phyloP scores from a whole-genome alignment of 108 stramenopile genomes.

The Cyclotella distinguenda region DNA sequence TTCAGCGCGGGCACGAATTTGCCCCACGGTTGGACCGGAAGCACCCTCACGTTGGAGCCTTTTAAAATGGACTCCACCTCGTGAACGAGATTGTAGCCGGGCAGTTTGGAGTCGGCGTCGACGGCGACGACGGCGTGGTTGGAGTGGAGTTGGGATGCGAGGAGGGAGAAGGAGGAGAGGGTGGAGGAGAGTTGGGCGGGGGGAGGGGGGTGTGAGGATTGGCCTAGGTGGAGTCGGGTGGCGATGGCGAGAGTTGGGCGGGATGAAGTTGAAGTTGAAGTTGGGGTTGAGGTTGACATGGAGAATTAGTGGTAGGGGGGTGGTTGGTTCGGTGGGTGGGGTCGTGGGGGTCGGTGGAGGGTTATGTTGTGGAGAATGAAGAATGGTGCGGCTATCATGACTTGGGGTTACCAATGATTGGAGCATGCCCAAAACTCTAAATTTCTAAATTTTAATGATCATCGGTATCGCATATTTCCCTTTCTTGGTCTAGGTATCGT shows the following conservation, averaged over 20 bases:
- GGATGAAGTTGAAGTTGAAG: not conserved
- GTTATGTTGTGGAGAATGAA: too few species aligned
- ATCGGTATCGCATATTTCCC: too few species aligned
- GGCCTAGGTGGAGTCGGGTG: slow-evolving; percentile 81
- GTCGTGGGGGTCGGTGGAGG: too few species aligned
- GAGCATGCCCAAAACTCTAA: too few species aligned
- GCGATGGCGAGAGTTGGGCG: slow-evolving; percentile 47
- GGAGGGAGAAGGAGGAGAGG: slow-evolving; percentile 33
- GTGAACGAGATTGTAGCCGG: slow-evolving; percentile 56
- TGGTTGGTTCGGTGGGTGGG: too few species aligned
- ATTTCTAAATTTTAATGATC: too few species aligned
- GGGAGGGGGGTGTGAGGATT: slow-evolving; percentile 51
- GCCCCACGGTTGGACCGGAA: slow-evolving; percentile 93
- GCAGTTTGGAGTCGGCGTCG: slow-evolving; percentile 58
- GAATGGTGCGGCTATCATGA: too few species aligned
- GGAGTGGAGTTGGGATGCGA: slow-evolving; percentile 21
- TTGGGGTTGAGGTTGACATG: too few species aligned
- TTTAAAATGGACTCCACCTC: slow-evolving; percentile 34
- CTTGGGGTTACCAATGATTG: too few species aligned
- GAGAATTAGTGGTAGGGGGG: too few species aligned
- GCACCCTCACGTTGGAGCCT: slow-evolving; percentile 27
- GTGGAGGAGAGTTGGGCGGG: slow-evolving; percentile 17
- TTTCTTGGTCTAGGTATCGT: too few species aligned
- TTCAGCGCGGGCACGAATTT: slow-evolving; percentile 89
- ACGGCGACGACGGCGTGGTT: slow-evolving; percentile 63